Evolutionary conservation across 2,329 filamentous ascomycete species (phyloP).

Genomic region (Aspergillus melleus): DNA sequence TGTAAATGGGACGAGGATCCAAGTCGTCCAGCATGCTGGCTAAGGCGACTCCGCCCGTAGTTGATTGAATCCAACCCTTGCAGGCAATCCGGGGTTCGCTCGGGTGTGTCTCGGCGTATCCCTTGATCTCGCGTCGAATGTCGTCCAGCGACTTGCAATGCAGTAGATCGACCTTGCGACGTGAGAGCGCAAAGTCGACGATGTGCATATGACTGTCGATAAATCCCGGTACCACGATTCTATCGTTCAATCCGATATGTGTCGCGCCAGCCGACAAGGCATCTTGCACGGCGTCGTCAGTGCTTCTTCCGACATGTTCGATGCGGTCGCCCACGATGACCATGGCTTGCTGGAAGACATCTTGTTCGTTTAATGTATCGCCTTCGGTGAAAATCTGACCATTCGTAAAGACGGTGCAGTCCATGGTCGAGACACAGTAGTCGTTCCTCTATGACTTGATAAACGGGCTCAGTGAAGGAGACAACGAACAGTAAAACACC

Average conservation of each 20-base stretch:
- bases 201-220: conserved; percentile 55
- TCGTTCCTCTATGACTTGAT: no score
- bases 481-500: no score
- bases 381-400: conserved; percentile 34
- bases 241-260: conserved; percentile 36
- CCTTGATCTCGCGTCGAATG: conserved; percentile 45
- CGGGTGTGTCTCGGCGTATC: conserved; percentile 43
- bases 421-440: background rate
- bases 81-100: conserved; percentile 45
- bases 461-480: no score
- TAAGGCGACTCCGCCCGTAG: conserved; percentile 45
- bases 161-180: conserved; percentile 47
- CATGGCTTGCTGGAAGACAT: conserved; percentile 35
- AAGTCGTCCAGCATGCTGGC: conserved; percentile 51
- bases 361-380: conserved; percentile 3
- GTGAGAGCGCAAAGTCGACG: conserved; percentile 50
- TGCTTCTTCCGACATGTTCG: conserved; percentile 39
- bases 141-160: conserved; percentile 44
- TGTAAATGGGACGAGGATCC: conserved; percentile 50
- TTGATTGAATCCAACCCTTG: conserved; percentile 52
- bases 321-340: conserved; percentile 44
- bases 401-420: conserved; percentile 29
- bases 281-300: conserved; percentile 1
- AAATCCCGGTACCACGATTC: conserved; percentile 48
- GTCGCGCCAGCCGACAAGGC: conserved; percentile 22